These are phyloP conservation scores for Tulasnella sp. DNA, from an alignment of 768 basidiomycete genomes.

Conservation along the genomic window DNA sequence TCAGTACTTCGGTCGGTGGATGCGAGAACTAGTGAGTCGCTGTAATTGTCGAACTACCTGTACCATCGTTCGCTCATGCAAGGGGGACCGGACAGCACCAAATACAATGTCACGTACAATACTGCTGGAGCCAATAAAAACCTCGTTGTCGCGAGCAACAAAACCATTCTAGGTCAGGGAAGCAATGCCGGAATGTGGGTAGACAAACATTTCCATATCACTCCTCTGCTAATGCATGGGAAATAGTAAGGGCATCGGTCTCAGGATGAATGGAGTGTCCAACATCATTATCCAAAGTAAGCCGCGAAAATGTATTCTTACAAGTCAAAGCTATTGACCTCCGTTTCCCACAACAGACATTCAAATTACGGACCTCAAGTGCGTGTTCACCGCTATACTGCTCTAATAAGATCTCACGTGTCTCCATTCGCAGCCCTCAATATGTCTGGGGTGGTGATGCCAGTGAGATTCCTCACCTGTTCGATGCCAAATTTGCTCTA, in stretches of 20 bases:
- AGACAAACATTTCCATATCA: neutral
- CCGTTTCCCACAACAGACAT: neutral
- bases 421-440: neutral
- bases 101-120: neutral
- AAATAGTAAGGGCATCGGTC: neutral
- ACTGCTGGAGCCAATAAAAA: neutral
- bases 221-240: neutral
- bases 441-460: neutral
- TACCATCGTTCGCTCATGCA: neutral
- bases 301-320: neutral
- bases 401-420: neutral
- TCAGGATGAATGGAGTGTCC: neutral
- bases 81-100: neutral
- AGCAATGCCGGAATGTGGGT: neutral
- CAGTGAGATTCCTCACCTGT: neutral
- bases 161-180: neutral
- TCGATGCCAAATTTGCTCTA: neutral
- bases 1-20: neutral
- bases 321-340: neutral
- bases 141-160: neutral
- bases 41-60: neutral
- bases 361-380: neutral
- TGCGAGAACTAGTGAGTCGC: neutral
- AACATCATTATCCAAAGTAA: slow-evolving; percentile 6
- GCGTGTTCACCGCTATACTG: neutral